Conservation (phyloP, 2,329 filamentous ascomycete genomes). For the Aureobasidium subglaciale region DNA sequence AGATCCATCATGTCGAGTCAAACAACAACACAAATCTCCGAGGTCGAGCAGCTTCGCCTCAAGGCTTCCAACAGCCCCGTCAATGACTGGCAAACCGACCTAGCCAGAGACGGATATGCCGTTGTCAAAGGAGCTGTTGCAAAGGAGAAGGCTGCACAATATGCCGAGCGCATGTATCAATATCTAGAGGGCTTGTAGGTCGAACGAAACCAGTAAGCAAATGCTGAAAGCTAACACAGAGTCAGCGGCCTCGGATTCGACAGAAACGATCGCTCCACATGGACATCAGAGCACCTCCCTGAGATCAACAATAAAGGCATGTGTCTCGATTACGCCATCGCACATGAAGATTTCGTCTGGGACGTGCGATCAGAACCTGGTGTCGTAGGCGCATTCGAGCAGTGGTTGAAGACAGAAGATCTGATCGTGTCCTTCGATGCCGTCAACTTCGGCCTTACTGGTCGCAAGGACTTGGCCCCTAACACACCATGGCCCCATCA, state of each 20-base stretch:
- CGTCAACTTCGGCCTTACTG: constrained; percentile 34
- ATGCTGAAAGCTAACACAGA: background rate
- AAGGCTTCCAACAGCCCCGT: background rate
- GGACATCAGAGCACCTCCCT: constrained; percentile 33
- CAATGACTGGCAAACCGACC: constrained; percentile 4
- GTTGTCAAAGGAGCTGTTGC: constrained; percentile 43
- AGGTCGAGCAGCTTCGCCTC: background rate
- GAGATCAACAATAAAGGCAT: constrained; percentile 29
- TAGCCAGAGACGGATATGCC: constrained; percentile 35
- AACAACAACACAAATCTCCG: background rate
- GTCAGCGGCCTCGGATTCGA: constrained; percentile 19
- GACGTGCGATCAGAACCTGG: constrained; percentile 33
- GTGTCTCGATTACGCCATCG: constrained; percentile 27
- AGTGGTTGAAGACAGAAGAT: constrained; percentile 32
- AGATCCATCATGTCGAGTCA: background rate
- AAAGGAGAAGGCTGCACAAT: constrained; percentile 33
- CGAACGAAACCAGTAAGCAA: too few species aligned
- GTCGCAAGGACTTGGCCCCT: constrained; percentile 23
- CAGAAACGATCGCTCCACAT: constrained; percentile 28
- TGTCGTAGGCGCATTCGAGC: constrained; percentile 30
- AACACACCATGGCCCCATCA: constrained; percentile 33
- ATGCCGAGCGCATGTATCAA: constrained; percentile 25
- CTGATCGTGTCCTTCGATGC: constrained; percentile 33
- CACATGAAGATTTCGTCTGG: constrained; percentile 38
- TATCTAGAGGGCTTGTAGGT: constrained; percentile 28